Conservation (phyloP, 495 filamentous ascomycete species). For the Clohesyomyces aquaticus region DNA sequence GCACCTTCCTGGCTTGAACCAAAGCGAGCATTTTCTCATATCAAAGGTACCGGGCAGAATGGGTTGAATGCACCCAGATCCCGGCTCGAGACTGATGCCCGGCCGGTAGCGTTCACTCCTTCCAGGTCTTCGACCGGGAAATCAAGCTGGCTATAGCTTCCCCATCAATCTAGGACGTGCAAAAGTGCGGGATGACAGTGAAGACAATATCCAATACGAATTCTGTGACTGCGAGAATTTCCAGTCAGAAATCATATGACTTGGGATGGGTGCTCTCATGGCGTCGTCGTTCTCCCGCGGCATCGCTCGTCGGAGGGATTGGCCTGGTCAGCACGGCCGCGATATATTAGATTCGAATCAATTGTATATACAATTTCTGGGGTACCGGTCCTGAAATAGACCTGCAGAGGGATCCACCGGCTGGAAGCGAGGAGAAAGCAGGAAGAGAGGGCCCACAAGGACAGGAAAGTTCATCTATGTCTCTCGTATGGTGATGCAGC, state of each 20-base stretch:
- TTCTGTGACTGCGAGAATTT: neutral
- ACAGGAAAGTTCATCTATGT: constrained; percentile 32
- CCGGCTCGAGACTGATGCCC: constrained; percentile 17
- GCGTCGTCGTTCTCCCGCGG: constrained; percentile 17
- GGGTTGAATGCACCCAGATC: constrained; percentile 16
- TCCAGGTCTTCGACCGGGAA: constrained; percentile 18
- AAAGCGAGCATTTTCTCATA: constrained; percentile 22
- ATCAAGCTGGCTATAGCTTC: constrained; percentile 7
- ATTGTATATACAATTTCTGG: constrained; percentile 35
- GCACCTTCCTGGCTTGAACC: constrained; percentile 12
- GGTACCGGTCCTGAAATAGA: constrained; percentile 38
- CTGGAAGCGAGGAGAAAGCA: constrained; percentile 18
- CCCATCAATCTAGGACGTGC: constrained; percentile 4
- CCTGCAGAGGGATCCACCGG: constrained; percentile 10
- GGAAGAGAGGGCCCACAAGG: constrained; percentile 10
- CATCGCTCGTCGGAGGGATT: neutral
- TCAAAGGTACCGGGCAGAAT: constrained; percentile 24
- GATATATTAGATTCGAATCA: constrained; percentile 34
- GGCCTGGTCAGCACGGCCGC: constrained; percentile 22
- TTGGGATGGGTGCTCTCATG: constrained; percentile 1
- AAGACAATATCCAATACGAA: constrained; percentile 35
- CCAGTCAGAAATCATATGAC: constrained; percentile 28
- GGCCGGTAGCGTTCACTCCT: constrained; percentile 12
- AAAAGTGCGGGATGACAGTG: constrained; percentile 8
- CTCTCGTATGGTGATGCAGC: constrained; percentile 35